These are phyloP conservation scores for Annulohypoxylon stygium DNA, from an alignment of 495 filamentous ascomycete genomes.

Conservation along the genomic window DNA sequence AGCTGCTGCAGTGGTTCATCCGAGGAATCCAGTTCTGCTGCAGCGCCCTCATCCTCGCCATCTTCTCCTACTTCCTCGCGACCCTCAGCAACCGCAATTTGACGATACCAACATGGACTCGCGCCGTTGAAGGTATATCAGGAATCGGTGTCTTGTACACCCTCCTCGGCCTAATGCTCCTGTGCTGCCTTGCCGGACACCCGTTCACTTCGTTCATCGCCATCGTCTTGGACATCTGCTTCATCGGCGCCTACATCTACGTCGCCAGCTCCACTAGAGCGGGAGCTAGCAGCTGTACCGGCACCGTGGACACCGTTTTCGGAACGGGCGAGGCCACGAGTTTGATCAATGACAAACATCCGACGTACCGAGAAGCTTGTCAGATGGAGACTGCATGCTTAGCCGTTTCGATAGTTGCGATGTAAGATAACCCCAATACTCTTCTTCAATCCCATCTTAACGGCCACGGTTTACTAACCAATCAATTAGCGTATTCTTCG, in stretches of 20 bases:
- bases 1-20: constrained; percentile 71
- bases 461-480: constrained; percentile 25
- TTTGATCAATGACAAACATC: constrained; percentile 57
- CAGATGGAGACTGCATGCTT: constrained; percentile 78
- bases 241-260: constrained; percentile 71
- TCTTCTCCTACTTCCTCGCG: constrained; percentile 82
- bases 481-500: constrained; percentile 72
- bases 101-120: constrained; percentile 71
- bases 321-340: constrained; percentile 69
- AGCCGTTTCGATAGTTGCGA: constrained; percentile 79
- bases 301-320: constrained; percentile 73
- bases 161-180: constrained; percentile 74
- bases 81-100: constrained; percentile 69
- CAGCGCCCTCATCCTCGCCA: constrained; percentile 77
- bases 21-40: constrained; percentile 79
- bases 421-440: too few relatives aligned
- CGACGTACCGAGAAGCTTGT: constrained; percentile 71
- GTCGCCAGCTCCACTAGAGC: constrained; percentile 70
- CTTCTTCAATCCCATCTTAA: neutral
- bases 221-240: constrained; percentile 72
- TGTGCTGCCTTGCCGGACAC: constrained; percentile 83
- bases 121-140: constrained; percentile 85
- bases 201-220: constrained; percentile 74
- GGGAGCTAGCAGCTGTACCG: constrained; percentile 72
- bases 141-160: constrained; percentile 80